Evolutionary conservation across 164 flowering plant genomes (phyloP), one percentile per base, ranked within the genome.

Genomic region (Stephania yunnanensis): DNA sequence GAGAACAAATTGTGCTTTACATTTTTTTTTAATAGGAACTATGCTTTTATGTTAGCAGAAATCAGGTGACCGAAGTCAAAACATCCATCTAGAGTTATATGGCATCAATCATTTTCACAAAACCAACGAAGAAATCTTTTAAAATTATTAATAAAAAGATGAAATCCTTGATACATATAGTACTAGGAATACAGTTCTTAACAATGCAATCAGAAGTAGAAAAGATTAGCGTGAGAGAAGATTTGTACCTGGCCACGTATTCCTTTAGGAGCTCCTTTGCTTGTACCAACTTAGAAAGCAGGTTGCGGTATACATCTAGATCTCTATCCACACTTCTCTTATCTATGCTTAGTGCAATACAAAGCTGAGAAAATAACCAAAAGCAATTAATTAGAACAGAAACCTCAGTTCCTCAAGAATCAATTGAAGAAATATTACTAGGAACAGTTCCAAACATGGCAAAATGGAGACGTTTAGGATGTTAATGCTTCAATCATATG

Each of bases 241-340:
- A 20, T 53, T 15, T 20, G 69, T 89, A 95, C 99, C 99, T 95
- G 13, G 85, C 97, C 31, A 95, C 85, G 76, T 91, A 95, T 81
- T 95, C 99, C 91, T 82, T 89, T 3, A 92, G 80, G 36, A 95
- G 87, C 79, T 95, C 99, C 81, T 95, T 95, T 22, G 99, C 95
- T 83, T 95, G 99, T 81, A 93, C 95, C 85, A 93, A 81, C 85
- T 95, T 95, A 13, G 98, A 88, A 10, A 95, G 92, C 71, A 92
- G 88, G 84, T 92, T 93, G 77, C 99, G 93, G 71, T 95, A 95
- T 7, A 95, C 98, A 82, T 95, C 99, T 81, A 95, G 97, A 80
- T 95, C 99, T 45, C 97, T 83, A 72, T 93, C 98, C 78, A 93
- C 97, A 82, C 90, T 91, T 82, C 84, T 85, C 82, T 95, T 95